Evolutionary conservation across 257 asterid genomes (phyloP).

Genomic region (Rubia yunnanensis): DNA sequence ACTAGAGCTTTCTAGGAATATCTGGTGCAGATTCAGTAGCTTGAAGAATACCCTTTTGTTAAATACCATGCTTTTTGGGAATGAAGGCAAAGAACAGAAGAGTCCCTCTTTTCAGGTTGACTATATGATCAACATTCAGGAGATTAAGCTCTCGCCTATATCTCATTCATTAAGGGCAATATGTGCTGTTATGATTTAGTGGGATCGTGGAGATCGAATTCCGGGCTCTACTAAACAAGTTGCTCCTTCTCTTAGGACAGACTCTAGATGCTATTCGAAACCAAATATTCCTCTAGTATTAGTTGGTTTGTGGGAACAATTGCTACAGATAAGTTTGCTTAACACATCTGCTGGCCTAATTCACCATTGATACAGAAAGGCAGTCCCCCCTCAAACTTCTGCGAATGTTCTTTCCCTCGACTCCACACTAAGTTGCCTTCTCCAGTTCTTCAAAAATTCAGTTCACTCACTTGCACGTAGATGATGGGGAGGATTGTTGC

Average conservation of each 20-base stretch:
- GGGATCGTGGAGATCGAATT: conserved; percentile 55
- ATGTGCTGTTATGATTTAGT: conserved; percentile 56
- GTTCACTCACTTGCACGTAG: neutral
- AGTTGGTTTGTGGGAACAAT: too few species aligned
- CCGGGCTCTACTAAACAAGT: conserved; percentile 62
- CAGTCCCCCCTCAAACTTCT: neutral
- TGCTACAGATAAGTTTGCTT: too few species aligned
- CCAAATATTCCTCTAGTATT: too few species aligned
- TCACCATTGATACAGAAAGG: too few species aligned
- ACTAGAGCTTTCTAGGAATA: too few species aligned
- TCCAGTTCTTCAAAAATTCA: too few species aligned
- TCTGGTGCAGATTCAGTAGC: conserved; percentile 13
- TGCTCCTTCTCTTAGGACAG: conserved; percentile 49
- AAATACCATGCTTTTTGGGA: conserved; percentile 50
- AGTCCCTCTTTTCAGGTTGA: conserved; percentile 49
- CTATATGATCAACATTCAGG: conserved; percentile 46
- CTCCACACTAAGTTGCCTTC: neutral
- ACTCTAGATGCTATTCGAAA: too few species aligned
- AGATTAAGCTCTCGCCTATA: conserved; percentile 88
- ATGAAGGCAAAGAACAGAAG: conserved; percentile 40
- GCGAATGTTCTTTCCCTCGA: conserved; percentile 4
- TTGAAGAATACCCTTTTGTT: conserved; percentile 10
- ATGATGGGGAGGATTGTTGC: conserved; percentile 33
- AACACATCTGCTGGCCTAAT: too few species aligned
- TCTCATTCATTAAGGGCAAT: conserved; percentile 54